Percentiles rank a stretch among this genome's conserved stretches.
phyloP scores from a whole-genome alignment of 352 stramenopile genomes.

The Chloridella minuta region DNA sequence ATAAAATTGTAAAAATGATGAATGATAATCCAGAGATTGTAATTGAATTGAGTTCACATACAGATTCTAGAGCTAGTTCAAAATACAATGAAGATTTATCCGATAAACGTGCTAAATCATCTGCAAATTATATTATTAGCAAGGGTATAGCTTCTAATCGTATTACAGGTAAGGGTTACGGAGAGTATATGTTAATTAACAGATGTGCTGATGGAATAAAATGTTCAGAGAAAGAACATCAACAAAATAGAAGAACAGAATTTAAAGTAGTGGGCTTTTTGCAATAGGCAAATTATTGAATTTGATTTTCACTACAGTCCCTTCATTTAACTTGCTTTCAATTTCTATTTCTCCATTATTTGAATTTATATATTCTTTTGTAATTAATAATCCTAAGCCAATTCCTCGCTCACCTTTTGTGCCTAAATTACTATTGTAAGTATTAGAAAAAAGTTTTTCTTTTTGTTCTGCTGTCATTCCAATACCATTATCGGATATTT shows the following conservation, averaged over 20 bases:
- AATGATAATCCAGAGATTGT: not conserved
- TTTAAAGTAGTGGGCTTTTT: not conserved
- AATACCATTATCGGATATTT: no score
- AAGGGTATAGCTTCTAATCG: not conserved
- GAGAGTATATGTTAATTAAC: not conserved
- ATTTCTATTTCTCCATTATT: no score
- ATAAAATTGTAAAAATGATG: not conserved
- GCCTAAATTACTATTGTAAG: no score
- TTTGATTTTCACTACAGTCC: no score
- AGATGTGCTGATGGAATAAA: not conserved
- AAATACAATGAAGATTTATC: not conserved
- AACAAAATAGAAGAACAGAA: not conserved
- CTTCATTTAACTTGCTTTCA: no score
- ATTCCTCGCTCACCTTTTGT: no score
- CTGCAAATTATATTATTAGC: not conserved
- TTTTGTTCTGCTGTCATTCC: no score
- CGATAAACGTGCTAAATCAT: not conserved
- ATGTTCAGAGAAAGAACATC: not conserved
- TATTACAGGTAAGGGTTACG: not conserved
- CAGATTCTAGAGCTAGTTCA: not conserved
- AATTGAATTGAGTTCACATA: slow-evolving; percentile 5
- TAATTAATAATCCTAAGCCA: no score
- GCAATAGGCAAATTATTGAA: no score
- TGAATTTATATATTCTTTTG: no score
- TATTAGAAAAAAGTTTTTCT: no score